These are phyloP conservation scores for Ustilago lituana DNA, from an alignment of 1,284 basidiomycete genomes.

Conservation along the genomic window DNA sequence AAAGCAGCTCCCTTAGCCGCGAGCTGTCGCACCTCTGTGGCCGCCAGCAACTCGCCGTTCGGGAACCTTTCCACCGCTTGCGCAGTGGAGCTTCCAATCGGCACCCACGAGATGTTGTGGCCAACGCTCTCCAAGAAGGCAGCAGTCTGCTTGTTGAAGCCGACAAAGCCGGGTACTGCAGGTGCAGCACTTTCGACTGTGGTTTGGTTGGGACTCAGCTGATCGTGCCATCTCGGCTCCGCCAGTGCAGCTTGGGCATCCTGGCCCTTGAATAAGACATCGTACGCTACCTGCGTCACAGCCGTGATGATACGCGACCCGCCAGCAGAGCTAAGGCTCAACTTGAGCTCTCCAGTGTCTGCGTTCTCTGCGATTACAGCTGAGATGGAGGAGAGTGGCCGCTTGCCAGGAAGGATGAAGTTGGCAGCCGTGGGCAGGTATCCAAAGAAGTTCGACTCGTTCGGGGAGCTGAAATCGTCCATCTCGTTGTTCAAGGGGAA, in stretches of 20 bases:
- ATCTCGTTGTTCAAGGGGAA: constrained; percentile 67
- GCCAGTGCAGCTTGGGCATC: constrained; percentile 56
- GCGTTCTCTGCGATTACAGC: constrained; percentile 67
- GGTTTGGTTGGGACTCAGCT: constrained; percentile 65
- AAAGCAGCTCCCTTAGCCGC: constrained; percentile 56
- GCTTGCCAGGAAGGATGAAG: constrained; percentile 68
- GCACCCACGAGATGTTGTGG: constrained; percentile 64
- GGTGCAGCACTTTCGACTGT: constrained; percentile 64
- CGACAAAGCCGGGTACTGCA: constrained; percentile 53
- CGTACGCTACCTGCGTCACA: constrained; percentile 66
- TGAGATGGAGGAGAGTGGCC: constrained; percentile 68
- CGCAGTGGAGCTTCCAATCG: constrained; percentile 53
- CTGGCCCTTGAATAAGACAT: constrained; percentile 51
- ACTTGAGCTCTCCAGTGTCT: constrained; percentile 64
- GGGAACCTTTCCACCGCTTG: constrained; percentile 53
- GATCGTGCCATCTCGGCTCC: constrained; percentile 69
- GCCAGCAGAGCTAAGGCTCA: constrained; percentile 68
- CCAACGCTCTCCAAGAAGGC: constrained; percentile 60
- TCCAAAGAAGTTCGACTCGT: constrained; percentile 68
- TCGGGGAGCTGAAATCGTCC: constrained; percentile 68
- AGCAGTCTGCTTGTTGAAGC: constrained; percentile 68
- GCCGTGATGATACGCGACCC: constrained; percentile 69
- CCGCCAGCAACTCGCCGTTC: constrained; percentile 44
- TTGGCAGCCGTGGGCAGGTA: constrained; percentile 64
- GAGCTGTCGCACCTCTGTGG: constrained; percentile 57